Evolutionary conservation across 2,329 filamentous ascomycete species (phyloP).

Genomic region (Bipolaris oryzae): DNA sequence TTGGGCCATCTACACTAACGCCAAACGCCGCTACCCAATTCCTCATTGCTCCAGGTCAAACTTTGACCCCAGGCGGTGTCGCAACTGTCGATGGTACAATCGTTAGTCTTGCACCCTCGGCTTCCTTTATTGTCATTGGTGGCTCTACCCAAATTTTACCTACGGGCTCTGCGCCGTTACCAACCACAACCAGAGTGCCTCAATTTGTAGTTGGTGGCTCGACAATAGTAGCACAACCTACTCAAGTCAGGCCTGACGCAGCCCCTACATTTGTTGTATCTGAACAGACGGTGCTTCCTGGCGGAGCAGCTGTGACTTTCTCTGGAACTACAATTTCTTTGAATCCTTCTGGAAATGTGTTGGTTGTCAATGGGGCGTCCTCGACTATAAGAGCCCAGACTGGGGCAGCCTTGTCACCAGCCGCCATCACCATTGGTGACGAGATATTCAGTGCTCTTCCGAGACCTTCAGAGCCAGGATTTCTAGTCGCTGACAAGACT

Average conservation of each 20-base stretch:
- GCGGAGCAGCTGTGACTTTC: constrained; percentile 40
- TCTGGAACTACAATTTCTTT: constrained; percentile 43
- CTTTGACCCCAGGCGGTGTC: constrained; percentile 48
- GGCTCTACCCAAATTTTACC: constrained; percentile 45
- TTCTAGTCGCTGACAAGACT: constrained; percentile 47
- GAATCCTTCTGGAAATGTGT: constrained; percentile 29
- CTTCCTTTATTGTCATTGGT: constrained; percentile 50
- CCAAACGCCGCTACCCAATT: constrained; percentile 56
- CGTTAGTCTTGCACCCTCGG: constrained; percentile 49
- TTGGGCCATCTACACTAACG: constrained; percentile 50
- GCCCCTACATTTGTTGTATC: constrained; percentile 46
- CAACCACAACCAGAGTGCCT: constrained; percentile 13
- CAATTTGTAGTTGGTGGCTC: constrained; percentile 38
- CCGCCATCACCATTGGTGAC: constrained; percentile 26
- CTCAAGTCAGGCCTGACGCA: not conserved
- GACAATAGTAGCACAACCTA: constrained; percentile 30
- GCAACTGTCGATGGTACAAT: constrained; percentile 48
- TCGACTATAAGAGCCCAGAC: constrained; percentile 41
- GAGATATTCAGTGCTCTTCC: constrained; percentile 20
- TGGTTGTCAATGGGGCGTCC: constrained; percentile 43
- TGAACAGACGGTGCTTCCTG: constrained; percentile 47
- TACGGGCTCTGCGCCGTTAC: constrained; percentile 4
- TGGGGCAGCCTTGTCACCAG: constrained; percentile 20
- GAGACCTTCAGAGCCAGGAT: constrained; percentile 23
- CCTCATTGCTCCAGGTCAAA: constrained; percentile 49